Base-by-base conservation (phyloP, 139 green algal genomes). In the Chlorella vulgaris region DNA sequence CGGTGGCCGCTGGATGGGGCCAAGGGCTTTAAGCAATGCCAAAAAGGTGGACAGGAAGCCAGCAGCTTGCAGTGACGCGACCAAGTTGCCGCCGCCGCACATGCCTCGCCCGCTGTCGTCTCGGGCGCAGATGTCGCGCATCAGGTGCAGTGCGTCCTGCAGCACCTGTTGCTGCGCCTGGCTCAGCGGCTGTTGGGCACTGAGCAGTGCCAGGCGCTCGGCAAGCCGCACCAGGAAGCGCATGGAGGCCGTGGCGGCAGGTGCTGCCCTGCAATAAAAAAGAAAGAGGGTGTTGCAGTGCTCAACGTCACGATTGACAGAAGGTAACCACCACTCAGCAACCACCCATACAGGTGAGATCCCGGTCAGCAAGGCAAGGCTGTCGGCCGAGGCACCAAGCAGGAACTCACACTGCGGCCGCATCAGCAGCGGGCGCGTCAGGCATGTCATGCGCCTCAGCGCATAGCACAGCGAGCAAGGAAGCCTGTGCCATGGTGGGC, bases 1-100 rank as follows among this genome's bases (percentile, higher is more conserved):
- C 42, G 40, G 65, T 2, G 53, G 31, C 22, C 36, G 67, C 31
- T 63, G 40, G 2, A 79, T 69, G 15, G 77, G 81, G 26, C 31
- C 61, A 77, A 90, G 66, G 26, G 85, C 86, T 38, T 63, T 61
- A 21, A 89, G 76, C 76, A 91, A 82, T 26, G 58, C 47, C 43
- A 91, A 69, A 39, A 87, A 58, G 50, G n/a, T 19, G 21, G 40
- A 58, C 42, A 84, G 29, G 33, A 81, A 6, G 26, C 65, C 39
- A 31, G 83, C 61, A 1, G 51, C 42, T 26, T 63, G 62, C 61
- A 89, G 69, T 28, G 39, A 26, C 42, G 26, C 78, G 15, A 82
- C 71, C 22, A 80, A 3, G 38, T 60, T 58, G 42, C n/a, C 62
- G 4, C 69, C 77, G 21, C 50, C 63, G 24, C 43, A 47, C 42